Evolutionary conservation across 2,329 filamentous ascomycete species (phyloP), one percentile per base, ranked within the genome.

Genomic region (Aaosphaeria pasadenensis): DNA sequence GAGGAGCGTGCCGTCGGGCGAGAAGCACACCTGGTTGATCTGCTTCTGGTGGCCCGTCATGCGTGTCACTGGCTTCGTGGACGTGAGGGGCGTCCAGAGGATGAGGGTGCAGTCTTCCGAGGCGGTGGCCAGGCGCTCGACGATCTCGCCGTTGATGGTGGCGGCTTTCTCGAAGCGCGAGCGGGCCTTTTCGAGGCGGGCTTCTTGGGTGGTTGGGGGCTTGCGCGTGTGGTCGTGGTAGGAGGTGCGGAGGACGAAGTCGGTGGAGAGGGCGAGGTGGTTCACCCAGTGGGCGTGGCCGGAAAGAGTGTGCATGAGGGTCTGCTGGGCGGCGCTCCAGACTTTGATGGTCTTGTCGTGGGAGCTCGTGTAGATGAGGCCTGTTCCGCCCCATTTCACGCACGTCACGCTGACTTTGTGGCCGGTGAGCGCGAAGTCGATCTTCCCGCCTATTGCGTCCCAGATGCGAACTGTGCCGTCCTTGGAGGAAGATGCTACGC

Each of bases 61-160:
- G 32, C 91, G 80, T n/a, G 89, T 87, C 4, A 97, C 77, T 1
- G 92, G 91, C 69, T 97, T 96, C 6, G 79, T 88, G 4, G 86
- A 85, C 32, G 56, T 66, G 7, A 85, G 78, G 0, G 91, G 91
- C 51, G 95, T 89, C 92, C 92, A 99, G 6, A 99, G 80, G 67
- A 91, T 96, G 81, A 99, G 92, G 5, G 91, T 96, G 69, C 91
- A 95, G 70, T 99, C 94, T 65, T 97, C 94, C 56, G 87, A 92
- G 2, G 92, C 94, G 6, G 91, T 95, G 3, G 95, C 88, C 4
- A 97, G 74, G 30, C 89, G 83, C 74, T 99, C 94, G 1, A 88
- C 84, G 24, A 95, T 78, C 62, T 86, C 83, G 29, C 88, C 88
- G 54, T 86, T 83, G 30, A 91, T 79, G 2, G 79, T 88, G 5